These are phyloP conservation scores for Xylaria sp. DNA, from an alignment of 2,329 filamentous ascomycete genomes.

Conservation along the genomic window DNA sequence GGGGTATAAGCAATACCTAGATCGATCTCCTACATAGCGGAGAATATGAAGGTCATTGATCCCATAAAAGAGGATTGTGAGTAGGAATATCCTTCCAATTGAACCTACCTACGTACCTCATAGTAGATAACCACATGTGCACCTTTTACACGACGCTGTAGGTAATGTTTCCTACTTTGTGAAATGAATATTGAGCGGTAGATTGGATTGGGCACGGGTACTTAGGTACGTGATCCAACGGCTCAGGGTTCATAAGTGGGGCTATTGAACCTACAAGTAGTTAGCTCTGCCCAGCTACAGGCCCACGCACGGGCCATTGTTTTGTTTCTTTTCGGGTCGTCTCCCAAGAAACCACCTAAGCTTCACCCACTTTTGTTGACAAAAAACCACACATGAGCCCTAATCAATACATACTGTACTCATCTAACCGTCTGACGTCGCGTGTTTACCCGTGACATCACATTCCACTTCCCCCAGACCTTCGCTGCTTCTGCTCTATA, in stretches of 20 bases:
- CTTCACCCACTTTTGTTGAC: conserved; percentile 31
- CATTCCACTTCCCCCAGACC: conserved; percentile 34
- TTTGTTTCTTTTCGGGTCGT: conserved; percentile 31
- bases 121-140: no score
- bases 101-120: no score
- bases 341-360: conserved; percentile 32
- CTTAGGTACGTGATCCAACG: no score
- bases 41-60: no score
- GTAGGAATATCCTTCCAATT: no score
- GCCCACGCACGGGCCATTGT: conserved; percentile 20
- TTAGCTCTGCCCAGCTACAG: no score
- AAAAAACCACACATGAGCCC: conserved; percentile 23
- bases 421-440: conserved; percentile 24
- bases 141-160: no score
- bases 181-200: no score
- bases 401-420: neutral
- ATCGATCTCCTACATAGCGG: no score
- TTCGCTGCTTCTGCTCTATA: conserved; percentile 12
- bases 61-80: no score
- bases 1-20: no score
- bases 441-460: conserved; percentile 40
- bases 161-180: no score
- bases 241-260: neutral
- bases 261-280: neutral
- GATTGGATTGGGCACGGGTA: neutral